Evolutionary conservation across 257 asterid genomes (phyloP).

Genomic region (Ilex aquifolium): DNA sequence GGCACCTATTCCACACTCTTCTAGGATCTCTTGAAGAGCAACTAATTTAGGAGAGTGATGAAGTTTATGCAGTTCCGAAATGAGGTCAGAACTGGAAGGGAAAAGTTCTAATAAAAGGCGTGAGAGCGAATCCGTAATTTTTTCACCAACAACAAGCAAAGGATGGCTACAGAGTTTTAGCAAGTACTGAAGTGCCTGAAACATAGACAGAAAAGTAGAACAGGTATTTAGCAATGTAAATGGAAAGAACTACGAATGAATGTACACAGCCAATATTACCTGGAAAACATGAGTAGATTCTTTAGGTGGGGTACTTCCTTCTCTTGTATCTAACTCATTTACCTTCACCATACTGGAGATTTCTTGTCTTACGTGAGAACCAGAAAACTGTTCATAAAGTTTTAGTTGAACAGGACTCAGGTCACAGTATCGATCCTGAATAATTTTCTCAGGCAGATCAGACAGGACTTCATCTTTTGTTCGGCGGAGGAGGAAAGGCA

Average conservation of each 20-base stretch:
- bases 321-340: constrained; percentile 63
- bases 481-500: constrained; percentile 98
- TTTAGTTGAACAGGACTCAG: constrained; percentile 86
- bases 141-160: constrained; percentile 78
- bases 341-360: constrained; percentile 71
- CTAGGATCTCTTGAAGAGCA: constrained; percentile 97
- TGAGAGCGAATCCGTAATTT: constrained; percentile 65
- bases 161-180: constrained; percentile 98
- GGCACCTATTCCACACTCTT: constrained; percentile 98
- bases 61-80: constrained; percentile 76
- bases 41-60: constrained; percentile 95
- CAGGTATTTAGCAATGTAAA: constrained; percentile 18
- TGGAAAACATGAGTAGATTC: constrained; percentile 98
- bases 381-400: constrained; percentile 90
- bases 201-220: constrained; percentile 11
- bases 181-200: constrained; percentile 96
- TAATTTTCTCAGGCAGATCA: constrained; percentile 94
- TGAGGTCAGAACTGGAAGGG: constrained; percentile 57
- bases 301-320: constrained; percentile 44
- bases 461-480: constrained; percentile 95
- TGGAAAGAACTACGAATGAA: constrained; percentile 4
- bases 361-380: constrained; percentile 86
- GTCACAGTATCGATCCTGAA: constrained; percentile 98
- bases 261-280: constrained; percentile 33
- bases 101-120: constrained; percentile 66